Evolutionary conservation across 2,329 filamentous ascomycete genomes (phyloP).

Genomic region (Dactylellina drechsleri): DNA sequence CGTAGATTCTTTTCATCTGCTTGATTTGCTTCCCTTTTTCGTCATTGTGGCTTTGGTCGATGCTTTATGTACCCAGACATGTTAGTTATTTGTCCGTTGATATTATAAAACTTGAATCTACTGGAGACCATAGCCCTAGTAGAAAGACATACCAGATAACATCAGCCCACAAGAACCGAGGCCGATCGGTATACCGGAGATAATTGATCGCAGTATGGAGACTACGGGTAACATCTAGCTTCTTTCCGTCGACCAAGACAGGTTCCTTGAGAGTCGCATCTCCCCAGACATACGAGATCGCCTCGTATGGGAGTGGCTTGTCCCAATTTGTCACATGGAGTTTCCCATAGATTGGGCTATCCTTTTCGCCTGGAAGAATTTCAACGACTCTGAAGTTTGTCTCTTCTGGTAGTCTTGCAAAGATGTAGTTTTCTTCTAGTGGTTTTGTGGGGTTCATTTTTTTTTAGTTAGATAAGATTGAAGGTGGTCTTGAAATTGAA

Average conservation of each 20-base stretch:
- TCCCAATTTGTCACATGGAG: conserved; percentile 53
- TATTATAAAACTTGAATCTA: not conserved
- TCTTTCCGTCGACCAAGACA: conserved; percentile 55
- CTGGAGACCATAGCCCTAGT: too few relatives aligned
- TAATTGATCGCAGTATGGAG: conserved; percentile 55
- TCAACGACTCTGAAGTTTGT: conserved; percentile 56
- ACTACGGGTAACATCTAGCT: conserved; percentile 54
- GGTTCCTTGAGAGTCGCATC: conserved; percentile 41
- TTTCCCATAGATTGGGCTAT: conserved; percentile 49
- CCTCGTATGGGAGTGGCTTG: conserved; percentile 56
- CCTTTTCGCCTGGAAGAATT: conserved; percentile 52
- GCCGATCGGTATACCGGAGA: conserved; percentile 52
- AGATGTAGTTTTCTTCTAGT: too few relatives aligned
- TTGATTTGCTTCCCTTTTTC: conserved; percentile 58
- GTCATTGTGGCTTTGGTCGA: conserved; percentile 58
- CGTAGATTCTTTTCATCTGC: conserved; percentile 59
- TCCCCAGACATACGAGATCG: conserved; percentile 59
- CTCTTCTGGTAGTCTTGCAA: conserved; percentile 35
- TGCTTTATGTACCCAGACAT: conserved; percentile 51
- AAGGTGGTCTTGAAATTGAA: too few relatives aligned
- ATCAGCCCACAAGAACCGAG: conserved; percentile 57
- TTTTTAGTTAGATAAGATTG: too few relatives aligned
- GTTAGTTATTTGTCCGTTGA: too few relatives aligned
- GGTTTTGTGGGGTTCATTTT: too few relatives aligned
- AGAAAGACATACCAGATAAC: conserved; percentile 43